Evolutionary conservation across 2,329 filamentous ascomycete species (phyloP).

Genomic region (Aspergillus puulaauensis): DNA sequence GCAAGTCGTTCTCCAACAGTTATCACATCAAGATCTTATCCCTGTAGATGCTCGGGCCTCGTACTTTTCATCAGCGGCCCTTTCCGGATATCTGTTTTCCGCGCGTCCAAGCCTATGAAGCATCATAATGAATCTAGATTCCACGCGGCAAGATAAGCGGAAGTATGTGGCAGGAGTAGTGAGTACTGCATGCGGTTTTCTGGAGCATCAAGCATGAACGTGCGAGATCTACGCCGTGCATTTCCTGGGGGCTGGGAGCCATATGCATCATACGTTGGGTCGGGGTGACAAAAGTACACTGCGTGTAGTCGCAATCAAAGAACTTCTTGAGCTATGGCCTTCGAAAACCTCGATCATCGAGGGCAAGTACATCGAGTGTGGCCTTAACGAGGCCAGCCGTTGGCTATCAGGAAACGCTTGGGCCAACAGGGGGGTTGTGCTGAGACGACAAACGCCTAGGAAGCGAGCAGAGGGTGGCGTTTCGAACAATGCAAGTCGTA

Average conservation of each 20-base stretch:
- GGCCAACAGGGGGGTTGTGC: conserved; percentile 18
- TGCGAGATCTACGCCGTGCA: neutral
- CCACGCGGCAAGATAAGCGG: neutral
- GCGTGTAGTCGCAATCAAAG: neutral
- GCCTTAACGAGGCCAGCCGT: neutral
- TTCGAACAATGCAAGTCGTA: conserved; percentile 3
- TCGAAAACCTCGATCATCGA: neutral
- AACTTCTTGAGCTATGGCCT: neutral
- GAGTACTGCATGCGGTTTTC: neutral
- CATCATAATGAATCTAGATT: neutral
- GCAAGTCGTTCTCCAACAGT: neutral
- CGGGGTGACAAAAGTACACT: conserved; percentile 1
- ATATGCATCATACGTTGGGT: neutral
- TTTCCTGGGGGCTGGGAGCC: neutral
- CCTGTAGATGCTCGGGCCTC: neutral
- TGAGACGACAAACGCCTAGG: conserved; percentile 4
- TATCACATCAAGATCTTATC: neutral
- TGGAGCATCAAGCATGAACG: neutral
- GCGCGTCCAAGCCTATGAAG: neutral
- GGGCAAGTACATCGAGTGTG: neutral
- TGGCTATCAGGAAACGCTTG: conserved; percentile 17
- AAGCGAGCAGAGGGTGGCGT: conserved; percentile 1
- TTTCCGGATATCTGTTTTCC: neutral
- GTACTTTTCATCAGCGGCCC: neutral
- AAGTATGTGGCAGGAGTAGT: neutral